Evolutionary conservation across 306 rosid species (phyloP).

Genomic region (Sicyos edulis): DNA sequence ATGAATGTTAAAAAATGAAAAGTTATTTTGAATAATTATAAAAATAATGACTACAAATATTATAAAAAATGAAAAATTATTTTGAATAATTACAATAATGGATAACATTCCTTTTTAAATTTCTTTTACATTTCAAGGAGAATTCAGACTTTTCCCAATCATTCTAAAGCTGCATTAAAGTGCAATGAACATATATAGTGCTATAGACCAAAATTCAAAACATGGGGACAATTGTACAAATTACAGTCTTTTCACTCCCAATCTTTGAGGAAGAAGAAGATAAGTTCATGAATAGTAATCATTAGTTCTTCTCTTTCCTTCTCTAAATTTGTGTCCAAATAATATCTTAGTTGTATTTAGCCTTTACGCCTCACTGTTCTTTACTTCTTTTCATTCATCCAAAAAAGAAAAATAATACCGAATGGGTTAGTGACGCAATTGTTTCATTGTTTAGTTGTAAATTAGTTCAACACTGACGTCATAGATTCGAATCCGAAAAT

Average conservation of each 20-base stretch:
- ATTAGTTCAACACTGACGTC: no score
- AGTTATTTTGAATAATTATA: no score
- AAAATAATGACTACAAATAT: no score
- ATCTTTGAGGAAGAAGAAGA: slow-evolving; percentile 5
- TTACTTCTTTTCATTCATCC: not conserved
- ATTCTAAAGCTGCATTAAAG: not conserved
- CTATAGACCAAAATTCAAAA: not conserved
- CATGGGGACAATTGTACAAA: slow-evolving; percentile 1
- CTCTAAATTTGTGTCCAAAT: not conserved
- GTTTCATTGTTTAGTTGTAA: no score
- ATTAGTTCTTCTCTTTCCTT: not conserved
- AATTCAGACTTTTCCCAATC: no score
- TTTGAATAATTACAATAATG: no score
- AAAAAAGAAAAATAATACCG: not conserved
- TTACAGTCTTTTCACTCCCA: slow-evolving; percentile 4
- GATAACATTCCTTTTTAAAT: no score
- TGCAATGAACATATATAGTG: not conserved
- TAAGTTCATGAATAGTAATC: not conserved
- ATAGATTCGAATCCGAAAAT: no score
- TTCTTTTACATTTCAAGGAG: no score
- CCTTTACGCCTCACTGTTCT: not conserved
- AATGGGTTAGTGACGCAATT: no score
- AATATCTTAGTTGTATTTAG: not conserved
- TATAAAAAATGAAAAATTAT: no score
- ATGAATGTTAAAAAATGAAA: no score